phyloP scores from a whole-genome alignment of 2,329 filamentous ascomycete genomes.

The Zasmidium cellare region DNA sequence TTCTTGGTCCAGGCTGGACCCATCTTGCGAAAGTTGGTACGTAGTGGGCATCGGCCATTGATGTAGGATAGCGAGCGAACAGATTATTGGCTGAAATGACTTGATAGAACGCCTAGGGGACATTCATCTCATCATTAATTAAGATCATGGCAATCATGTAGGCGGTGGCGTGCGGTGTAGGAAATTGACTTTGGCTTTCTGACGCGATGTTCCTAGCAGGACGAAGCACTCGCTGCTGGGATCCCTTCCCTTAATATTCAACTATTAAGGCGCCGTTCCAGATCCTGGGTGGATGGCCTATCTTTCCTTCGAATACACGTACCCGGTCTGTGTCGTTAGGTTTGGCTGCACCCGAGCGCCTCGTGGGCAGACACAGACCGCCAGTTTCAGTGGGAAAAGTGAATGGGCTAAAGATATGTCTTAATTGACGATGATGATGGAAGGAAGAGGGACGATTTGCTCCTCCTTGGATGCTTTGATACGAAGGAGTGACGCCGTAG shows the following conservation, averaged over 20 bases:
- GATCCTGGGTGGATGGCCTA: background rate
- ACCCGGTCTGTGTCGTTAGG: background rate
- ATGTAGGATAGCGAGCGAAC: background rate
- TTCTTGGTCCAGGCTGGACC: too few relatives aligned
- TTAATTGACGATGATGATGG: too few relatives aligned
- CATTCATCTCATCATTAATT: background rate
- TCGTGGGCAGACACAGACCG: background rate
- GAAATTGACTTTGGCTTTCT: conserved; percentile 13
- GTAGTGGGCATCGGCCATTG: background rate
- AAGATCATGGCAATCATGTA: too few relatives aligned
- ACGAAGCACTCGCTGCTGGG: background rate
- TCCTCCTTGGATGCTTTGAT: too few relatives aligned
- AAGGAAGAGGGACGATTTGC: too few relatives aligned
- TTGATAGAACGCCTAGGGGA: conserved; percentile 4
- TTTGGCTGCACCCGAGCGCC: background rate
- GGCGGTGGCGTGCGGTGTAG: conserved; percentile 9
- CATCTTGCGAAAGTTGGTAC: background rate
- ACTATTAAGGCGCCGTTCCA: background rate
- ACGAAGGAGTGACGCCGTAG: too few relatives aligned
- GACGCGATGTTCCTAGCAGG: conserved; percentile 15
- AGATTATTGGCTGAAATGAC: background rate
- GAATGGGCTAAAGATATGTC: too few relatives aligned
- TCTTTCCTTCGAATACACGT: background rate
- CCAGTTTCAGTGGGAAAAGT: background rate
- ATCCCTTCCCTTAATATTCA: background rate